Evolutionary conservation across 2,329 filamentous ascomycete genomes (phyloP), one percentile per base, ranked within the genome.

Genomic region (Verticillium klebahnii): DNA sequence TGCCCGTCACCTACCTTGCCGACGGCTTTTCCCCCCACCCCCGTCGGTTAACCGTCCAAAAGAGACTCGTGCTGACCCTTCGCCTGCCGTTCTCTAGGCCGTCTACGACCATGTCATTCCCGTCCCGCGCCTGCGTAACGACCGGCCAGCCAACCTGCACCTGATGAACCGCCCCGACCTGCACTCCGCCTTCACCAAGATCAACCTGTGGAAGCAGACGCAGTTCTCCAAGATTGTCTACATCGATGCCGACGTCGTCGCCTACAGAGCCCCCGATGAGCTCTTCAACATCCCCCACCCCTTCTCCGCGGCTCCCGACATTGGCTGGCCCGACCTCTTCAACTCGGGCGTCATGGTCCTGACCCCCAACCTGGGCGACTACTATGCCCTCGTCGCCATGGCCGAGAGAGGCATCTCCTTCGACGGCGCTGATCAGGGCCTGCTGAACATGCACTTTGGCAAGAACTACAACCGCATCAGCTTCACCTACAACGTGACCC

Each of bases 311-410:
- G 93, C 91, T 12, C 93, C 95, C 36, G 95, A 99, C 75, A 93
- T 98, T 69, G 95, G 95, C 68, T 99, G 95, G 95, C 95, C 95
- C 37, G 95, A 99, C 77, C 85, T 93, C 64, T 98, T 98, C 86
- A 99, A 99, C 77, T 93, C 91, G n/a, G 95, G 95, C 70, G 87
- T 99, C 69, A 96, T 99, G 92, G 92, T 93, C 39, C 77, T 99
- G 63, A 89, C 84, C 17, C 95, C 95, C 37, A 90, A 94, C 75
- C 81, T 93, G 84, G 90, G 89, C 62, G 93, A 96, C 67, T 98
- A 93, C 76, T 89, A 92, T 77, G 90, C 92, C 52, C 82, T 99
- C 72, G 82, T 88, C 66, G 91, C 91, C 65, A 87, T 97, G 82
- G 93, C 95, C 31, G 85, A 93, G 68, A 83, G 88, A 61, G 93